phyloP scores from a whole-genome alignment of 768 basidiomycete genomes.

The Cystobasidiopsis lactophilus region DNA sequence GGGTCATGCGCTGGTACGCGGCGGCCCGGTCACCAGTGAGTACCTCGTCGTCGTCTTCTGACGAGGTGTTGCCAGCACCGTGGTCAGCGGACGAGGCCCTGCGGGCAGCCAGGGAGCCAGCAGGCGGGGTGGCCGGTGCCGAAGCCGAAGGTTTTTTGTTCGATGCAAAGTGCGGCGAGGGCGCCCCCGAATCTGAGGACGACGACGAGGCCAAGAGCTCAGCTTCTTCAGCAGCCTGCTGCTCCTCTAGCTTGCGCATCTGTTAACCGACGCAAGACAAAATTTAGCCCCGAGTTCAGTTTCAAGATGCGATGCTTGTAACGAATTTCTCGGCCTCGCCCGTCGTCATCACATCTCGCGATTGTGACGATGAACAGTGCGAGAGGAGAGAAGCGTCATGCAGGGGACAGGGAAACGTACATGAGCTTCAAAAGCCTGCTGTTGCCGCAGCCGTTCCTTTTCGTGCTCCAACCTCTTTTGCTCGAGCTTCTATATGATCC shows the following conservation, averaged over 20 bases:
- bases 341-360: too few species aligned
- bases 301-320: too few species aligned
- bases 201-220: conserved; percentile 45
- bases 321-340: too few species aligned
- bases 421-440: conserved; percentile 75
- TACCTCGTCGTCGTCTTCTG: too few species aligned
- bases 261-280: too few species aligned
- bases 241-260: conserved; percentile 77
- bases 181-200: conserved; percentile 61
- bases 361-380: not conserved
- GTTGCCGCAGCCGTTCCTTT: conserved; percentile 62
- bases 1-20: not conserved
- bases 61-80: too few species aligned
- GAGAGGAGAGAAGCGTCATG: not conserved
- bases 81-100: not conserved
- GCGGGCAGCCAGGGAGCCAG: conserved; percentile 26
- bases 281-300: too few species aligned
- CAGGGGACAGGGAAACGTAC: not conserved
- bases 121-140: conserved; percentile 34
- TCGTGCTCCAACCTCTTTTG: conserved; percentile 77
- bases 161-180: conserved; percentile 33
- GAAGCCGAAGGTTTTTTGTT: conserved; percentile 25
- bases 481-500: conserved; percentile 45
- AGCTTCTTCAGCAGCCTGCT: conserved; percentile 46
- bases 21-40: too few species aligned